A percentile compares a stretch with the other conserved stretches of the same genome.
Evolutionary conservation across 1,284 basidiomycete genomes (phyloP).

Genomic region (Microbotryum lychnidis-dioicae): DNA sequence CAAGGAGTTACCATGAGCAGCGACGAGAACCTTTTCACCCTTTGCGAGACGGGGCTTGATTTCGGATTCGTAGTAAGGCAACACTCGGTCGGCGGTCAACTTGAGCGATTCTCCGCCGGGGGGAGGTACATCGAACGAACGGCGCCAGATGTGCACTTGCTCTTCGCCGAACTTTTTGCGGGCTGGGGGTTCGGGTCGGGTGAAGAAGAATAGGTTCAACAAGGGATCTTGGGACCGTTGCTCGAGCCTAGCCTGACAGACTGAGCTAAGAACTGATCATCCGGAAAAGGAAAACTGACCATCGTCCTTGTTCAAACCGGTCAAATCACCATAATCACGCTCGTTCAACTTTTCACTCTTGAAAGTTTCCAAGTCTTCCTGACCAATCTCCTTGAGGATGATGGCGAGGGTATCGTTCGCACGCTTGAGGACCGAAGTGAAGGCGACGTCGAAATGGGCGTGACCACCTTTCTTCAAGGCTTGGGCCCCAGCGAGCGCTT

Average conservation of each 20-base stretch:
- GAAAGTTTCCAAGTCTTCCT: slow-evolving; percentile 38
- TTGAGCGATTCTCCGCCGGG: slow-evolving; percentile 44
- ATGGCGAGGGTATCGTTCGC: slow-evolving; percentile 43
- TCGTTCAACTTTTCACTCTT: slow-evolving; percentile 45
- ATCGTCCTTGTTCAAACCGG: slow-evolving; percentile 44
- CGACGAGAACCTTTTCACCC: slow-evolving; percentile 44
- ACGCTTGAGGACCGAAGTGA: slow-evolving; percentile 43
- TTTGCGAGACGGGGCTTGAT: slow-evolving; percentile 40
- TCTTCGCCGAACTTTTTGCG: slow-evolving; percentile 45
- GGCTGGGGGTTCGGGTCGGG: slow-evolving; percentile 22
- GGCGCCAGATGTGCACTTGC: slow-evolving; percentile 42
- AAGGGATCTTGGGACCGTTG: not conserved
- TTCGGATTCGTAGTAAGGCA: slow-evolving; percentile 43
- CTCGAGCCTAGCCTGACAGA: not conserved
- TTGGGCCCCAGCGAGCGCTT: slow-evolving; percentile 34
- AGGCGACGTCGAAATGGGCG: slow-evolving; percentile 40
- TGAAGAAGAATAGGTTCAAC: not conserved
- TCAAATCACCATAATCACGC: slow-evolving; percentile 44
- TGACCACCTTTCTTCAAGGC: slow-evolving; percentile 37
- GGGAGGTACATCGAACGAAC: slow-evolving; percentile 40
- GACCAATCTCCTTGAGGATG: slow-evolving; percentile 43
- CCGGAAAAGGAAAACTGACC: slow-evolving; percentile 3
- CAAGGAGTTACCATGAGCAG: slow-evolving; percentile 45
- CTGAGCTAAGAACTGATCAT: too few species aligned
- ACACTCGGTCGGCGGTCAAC: slow-evolving; percentile 42